phyloP scores from a whole-genome alignment of 2,329 filamentous ascomycete species.

The Chlorencoelia australis region DNA sequence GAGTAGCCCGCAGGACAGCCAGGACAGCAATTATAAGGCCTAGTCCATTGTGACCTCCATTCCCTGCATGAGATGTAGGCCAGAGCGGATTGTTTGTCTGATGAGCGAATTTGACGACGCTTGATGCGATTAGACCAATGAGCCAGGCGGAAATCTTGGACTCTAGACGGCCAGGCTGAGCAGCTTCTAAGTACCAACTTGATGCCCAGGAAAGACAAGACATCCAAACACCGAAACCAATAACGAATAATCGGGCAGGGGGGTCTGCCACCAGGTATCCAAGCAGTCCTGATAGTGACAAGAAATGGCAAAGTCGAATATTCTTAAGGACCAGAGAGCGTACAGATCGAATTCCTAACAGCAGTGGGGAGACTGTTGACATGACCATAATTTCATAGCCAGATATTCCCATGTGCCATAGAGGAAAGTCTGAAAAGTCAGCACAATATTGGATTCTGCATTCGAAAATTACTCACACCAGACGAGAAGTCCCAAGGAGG shows the following conservation, averaged over 20 bases:
- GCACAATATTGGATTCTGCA: conserved; percentile 1
- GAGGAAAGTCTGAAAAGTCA: conserved; percentile 62
- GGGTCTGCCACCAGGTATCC: conserved; percentile 70
- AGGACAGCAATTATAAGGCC: conserved; percentile 68
- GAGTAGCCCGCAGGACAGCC: conserved; percentile 66
- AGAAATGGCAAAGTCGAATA: conserved; percentile 59
- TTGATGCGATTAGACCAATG: conserved; percentile 75
- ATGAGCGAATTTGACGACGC: conserved; percentile 84
- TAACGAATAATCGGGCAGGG: conserved; percentile 65
- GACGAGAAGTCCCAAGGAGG: conserved; percentile 75
- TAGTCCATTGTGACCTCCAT: conserved; percentile 85
- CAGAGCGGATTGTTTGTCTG: conserved; percentile 94
- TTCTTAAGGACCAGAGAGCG: conserved; percentile 60
- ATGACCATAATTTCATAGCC: conserved; percentile 89
- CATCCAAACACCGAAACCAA: conserved; percentile 72
- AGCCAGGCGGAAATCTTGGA: conserved; percentile 71
- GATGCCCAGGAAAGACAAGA: conserved; percentile 77
- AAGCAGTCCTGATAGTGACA: conserved; percentile 68
- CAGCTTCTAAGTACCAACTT: conserved; percentile 68
- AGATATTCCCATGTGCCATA: conserved; percentile 99
- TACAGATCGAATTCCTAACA: conserved; percentile 62
- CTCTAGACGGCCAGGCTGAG: conserved; percentile 67
- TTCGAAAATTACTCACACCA: conserved; percentile 69
- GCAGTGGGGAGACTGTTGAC: conserved; percentile 68
- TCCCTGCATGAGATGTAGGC: conserved; percentile 83